A percentile compares a stretch with the other conserved stretches of the same genome.
phyloP scores from a whole-genome alignment of 371 early-diverging fungal species.

The Mortierella sp. region DNA sequence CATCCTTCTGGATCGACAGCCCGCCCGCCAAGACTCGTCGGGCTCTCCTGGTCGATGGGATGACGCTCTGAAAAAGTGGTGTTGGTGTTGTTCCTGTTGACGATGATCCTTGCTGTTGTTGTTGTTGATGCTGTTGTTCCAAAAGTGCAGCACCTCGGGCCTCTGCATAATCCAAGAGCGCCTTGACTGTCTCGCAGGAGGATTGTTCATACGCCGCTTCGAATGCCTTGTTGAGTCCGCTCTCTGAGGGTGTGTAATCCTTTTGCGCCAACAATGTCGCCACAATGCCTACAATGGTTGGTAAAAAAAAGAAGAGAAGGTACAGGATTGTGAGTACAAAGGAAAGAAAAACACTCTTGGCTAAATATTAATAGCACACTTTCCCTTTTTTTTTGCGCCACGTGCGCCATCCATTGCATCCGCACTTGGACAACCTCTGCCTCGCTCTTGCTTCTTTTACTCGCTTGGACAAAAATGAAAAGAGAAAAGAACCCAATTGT shows the following conservation, averaged over 20 bases:
- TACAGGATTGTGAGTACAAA: background rate
- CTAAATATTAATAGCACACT: background rate
- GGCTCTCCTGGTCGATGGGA: constrained; percentile 30
- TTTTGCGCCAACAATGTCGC: constrained; percentile 30
- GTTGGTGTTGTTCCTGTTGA: background rate
- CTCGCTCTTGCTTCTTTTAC: too few relatives aligned
- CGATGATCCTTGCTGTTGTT: constrained; percentile 15
- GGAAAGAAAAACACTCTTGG: background rate
- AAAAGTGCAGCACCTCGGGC: constrained; percentile 20
- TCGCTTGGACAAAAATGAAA: too few relatives aligned
- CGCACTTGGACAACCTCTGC: background rate
- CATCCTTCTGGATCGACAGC: constrained; percentile 45
- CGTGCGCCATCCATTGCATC: background rate
- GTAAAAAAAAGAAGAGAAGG: background rate
- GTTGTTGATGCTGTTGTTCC: background rate
- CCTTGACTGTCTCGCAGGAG: constrained; percentile 37
- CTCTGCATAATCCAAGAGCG: constrained; percentile 48
- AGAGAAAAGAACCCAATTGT: too few relatives aligned
- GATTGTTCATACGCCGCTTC: constrained; percentile 54
- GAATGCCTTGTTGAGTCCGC: constrained; percentile 56
- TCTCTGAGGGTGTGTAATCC: constrained; percentile 43
- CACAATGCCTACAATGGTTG: constrained; percentile 21
- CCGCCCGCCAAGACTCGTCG: constrained; percentile 47
- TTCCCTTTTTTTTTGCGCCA: background rate
- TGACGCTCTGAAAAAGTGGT: constrained; percentile 21